Evolutionary conservation across 129 eudicot genomes (phyloP).

Genomic region (Ambrosia trifida): DNA sequence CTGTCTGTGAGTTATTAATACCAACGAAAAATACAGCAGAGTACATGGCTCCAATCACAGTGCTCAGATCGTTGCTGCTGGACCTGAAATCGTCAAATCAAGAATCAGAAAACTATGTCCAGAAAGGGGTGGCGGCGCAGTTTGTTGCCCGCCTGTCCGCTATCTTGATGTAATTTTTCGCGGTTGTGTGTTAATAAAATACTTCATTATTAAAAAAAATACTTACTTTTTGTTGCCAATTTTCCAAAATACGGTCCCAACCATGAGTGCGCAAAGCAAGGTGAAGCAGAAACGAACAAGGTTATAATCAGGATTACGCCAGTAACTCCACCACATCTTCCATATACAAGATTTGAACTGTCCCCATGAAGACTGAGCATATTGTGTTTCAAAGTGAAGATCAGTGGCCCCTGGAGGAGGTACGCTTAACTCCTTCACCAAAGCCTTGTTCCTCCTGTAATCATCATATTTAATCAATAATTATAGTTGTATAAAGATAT

Average conservation of each 20-base stretch:
- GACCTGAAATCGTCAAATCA: slow-evolving; percentile 34
- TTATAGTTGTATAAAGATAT: neutral
- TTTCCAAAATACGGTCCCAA: slow-evolving; percentile 77
- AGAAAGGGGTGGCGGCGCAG: too few species aligned
- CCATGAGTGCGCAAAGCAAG: slow-evolving; percentile 53
- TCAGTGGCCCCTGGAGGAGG: slow-evolving; percentile 67
- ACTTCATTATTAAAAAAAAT: too few species aligned
- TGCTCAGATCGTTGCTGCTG: slow-evolving; percentile 42
- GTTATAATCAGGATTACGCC: slow-evolving; percentile 89
- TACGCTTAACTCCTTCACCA: slow-evolving; percentile 63
- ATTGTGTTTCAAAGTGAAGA: slow-evolving; percentile 56
- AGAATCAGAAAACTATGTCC: slow-evolving; percentile 15
- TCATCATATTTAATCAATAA: neutral
- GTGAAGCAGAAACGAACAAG: slow-evolving; percentile 69
- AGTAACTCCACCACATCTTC: slow-evolving; percentile 84
- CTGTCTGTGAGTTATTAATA: slow-evolving; percentile 51
- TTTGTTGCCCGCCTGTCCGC: too few species aligned
- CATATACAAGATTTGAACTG: slow-evolving; percentile 71
- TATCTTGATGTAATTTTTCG: too few species aligned
- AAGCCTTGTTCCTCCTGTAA: slow-evolving; percentile 43
- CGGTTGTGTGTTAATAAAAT: too few species aligned
- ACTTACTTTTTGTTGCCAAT: slow-evolving; percentile 62
- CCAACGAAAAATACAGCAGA: slow-evolving; percentile 60
- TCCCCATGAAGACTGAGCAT: slow-evolving; percentile 61
- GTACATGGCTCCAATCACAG: slow-evolving; percentile 60